These are phyloP conservation scores for Phaeoacremonium minimum DNA, from an alignment of 2,329 filamentous ascomycete genomes.

Conservation along the genomic window DNA sequence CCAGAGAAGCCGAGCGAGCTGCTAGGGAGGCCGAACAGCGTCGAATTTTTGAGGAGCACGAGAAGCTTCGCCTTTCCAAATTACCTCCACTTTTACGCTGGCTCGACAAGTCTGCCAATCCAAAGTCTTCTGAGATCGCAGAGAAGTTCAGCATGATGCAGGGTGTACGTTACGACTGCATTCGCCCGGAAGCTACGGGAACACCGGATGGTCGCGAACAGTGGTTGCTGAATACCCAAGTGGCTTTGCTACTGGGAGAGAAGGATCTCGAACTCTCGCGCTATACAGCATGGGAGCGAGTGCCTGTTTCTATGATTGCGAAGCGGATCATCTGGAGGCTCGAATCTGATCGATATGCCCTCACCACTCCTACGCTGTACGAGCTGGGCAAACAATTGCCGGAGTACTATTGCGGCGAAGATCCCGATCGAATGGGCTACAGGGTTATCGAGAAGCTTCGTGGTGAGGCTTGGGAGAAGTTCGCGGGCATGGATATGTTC, in stretches of 20 bases:
- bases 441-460: constrained; percentile 40
- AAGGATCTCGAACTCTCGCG: constrained; percentile 56
- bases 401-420: constrained; percentile 43
- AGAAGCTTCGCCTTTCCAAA: constrained; percentile 49
- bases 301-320: constrained; percentile 46
- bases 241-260: constrained; percentile 59
- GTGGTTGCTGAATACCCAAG: constrained; percentile 63
- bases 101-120: constrained; percentile 49
- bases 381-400: constrained; percentile 50
- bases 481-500: constrained; percentile 58
- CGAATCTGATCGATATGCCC: constrained; percentile 51
- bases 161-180: constrained; percentile 61
- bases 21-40: constrained; percentile 48
- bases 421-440: constrained; percentile 38
- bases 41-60: constrained; percentile 48
- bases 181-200: constrained; percentile 47
- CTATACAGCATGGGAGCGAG: constrained; percentile 57
- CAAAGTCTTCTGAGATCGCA: constrained; percentile 45
- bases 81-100: constrained; percentile 58
- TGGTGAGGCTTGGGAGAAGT: constrained; percentile 45
- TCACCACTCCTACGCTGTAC: constrained; percentile 44
- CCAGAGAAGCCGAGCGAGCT: constrained; percentile 33
- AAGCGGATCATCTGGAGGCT: constrained; percentile 58
- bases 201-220: constrained; percentile 56
- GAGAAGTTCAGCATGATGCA: constrained; percentile 52